A percentile compares a stretch with the other conserved stretches of the same genome.
Evolutionary conservation across 2,329 filamentous ascomycete genomes (phyloP).

Genomic region (Thelonectria discophora): DNA sequence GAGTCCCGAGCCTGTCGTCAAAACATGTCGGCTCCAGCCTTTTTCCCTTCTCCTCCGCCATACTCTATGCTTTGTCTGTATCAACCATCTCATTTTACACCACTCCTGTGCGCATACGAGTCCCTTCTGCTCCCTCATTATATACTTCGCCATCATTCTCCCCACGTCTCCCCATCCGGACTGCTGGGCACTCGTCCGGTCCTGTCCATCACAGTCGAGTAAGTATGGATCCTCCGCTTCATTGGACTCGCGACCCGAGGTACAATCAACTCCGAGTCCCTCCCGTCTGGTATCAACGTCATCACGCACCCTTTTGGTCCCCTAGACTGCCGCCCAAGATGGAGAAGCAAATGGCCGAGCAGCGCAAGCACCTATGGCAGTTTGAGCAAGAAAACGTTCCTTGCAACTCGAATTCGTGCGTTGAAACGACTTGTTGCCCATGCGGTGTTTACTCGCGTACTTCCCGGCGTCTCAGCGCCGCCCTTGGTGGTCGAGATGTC

Average conservation of each 20-base stretch:
- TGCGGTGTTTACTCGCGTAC: conserved; percentile 44
- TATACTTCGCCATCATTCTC: neutral
- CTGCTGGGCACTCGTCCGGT: neutral
- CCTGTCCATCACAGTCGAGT: conserved; percentile 26
- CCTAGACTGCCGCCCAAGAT: conserved; percentile 27
- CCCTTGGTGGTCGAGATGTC: conserved; percentile 34
- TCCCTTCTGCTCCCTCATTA: neutral
- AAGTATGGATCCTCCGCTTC: conserved; percentile 40
- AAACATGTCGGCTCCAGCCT: neutral
- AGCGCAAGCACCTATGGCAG: conserved; percentile 28
- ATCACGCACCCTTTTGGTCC: conserved; percentile 20
- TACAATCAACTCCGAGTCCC: conserved; percentile 25
- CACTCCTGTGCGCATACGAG: neutral
- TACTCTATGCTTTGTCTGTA: conserved; percentile 8
- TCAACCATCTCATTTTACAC: conserved; percentile 13
- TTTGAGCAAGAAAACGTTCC: conserved; percentile 23
- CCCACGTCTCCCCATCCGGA: neutral
- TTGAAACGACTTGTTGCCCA: conserved; percentile 32
- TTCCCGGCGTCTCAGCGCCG: conserved; percentile 35
- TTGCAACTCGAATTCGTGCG: conserved; percentile 13
- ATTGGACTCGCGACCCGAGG: conserved; percentile 30
- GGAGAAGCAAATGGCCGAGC: conserved; percentile 29
- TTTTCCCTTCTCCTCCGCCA: conserved; percentile 5
- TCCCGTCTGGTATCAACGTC: conserved; percentile 28
- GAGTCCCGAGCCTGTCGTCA: too few relatives aligned